Evolutionary conservation across 768 basidiomycete species (phyloP), one percentile per base, ranked within the genome.

Genomic region (Amanita muscaria): DNA sequence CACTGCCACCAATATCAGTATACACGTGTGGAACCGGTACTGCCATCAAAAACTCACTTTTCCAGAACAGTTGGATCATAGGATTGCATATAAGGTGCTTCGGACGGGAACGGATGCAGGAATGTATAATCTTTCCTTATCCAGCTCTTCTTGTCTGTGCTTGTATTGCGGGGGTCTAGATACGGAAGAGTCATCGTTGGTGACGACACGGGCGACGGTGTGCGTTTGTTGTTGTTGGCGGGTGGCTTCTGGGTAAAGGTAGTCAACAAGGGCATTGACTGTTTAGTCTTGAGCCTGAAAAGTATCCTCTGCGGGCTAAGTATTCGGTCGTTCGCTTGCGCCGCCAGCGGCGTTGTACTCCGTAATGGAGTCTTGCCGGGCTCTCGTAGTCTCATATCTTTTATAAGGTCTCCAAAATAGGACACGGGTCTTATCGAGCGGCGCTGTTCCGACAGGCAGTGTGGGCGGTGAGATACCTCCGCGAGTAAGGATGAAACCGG

Each of bases 61-160:
- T 80, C 77, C 14, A 81, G 57, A 9, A 70, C 57, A 22, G 73
- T 63, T 19, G 69, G 64, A 42, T 80, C 75, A 49, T 83, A 84
- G 0, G 80, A 65, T 51, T 79, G 80, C 79, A 83, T 78, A 54
- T 83, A 83, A 1, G 76, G 72, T 11, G 70, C 75, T 14, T 66
- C 59, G 5, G 49, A 54, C 2, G 67, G 54, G 49, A 76, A 78
- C 2, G 79, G 76, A 52, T 83, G 80, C 18, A 77, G 56, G 46
- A 62, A 76, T 68, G 75, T 72, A 33, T 64, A 69, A 27, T 61
- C 52, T 25, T 66, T 64, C n/a, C 55, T 65, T 24, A 62, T 52
- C 71, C 70, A 74, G 1, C 53, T 55, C 18, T 59, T 60, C 53
- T 64, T 69, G 25, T 53, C 56, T 16, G 60, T 51, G 19, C 8